Conservation (phyloP, 2,329 filamentous ascomycete species). For the Aureobasidium sp. region DNA sequence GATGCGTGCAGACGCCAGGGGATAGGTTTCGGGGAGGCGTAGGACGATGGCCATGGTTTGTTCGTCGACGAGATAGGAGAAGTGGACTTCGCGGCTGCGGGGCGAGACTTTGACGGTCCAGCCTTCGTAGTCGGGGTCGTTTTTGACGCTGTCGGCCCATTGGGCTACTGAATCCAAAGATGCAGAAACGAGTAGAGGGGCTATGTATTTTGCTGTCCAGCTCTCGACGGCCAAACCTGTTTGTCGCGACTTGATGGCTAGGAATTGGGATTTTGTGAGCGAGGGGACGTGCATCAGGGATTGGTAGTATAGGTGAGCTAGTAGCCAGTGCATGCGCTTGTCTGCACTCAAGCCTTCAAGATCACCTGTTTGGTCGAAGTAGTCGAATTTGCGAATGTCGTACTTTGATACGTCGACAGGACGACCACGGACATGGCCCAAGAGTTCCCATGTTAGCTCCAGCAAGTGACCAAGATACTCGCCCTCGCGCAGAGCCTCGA, state of each 20-base stretch:
- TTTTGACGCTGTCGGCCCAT: slow-evolving; percentile 47
- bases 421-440: slow-evolving; percentile 68
- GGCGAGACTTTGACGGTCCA: slow-evolving; percentile 63
- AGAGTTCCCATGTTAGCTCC: slow-evolving; percentile 72
- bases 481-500: slow-evolving; percentile 66
- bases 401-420: slow-evolving; percentile 64
- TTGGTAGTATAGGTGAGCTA: slow-evolving; percentile 80
- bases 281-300: slow-evolving; percentile 68
- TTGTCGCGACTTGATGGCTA: slow-evolving; percentile 68
- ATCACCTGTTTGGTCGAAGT: slow-evolving; percentile 1
- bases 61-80: slow-evolving; percentile 82
- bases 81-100: slow-evolving; percentile 66
- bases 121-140: slow-evolving; percentile 40
- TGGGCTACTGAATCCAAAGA: slow-evolving; percentile 58
- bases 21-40: slow-evolving; percentile 70
- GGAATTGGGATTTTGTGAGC: slow-evolving; percentile 76
- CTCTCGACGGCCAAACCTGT: slow-evolving; percentile 69
- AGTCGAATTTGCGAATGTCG: slow-evolving; percentile 57
- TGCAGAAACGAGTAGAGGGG: slow-evolving; percentile 58
- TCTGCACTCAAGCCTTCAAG: slow-evolving; percentile 50
- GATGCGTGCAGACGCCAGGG: slow-evolving; percentile 70
- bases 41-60: slow-evolving; percentile 76
- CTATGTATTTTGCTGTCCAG: slow-evolving; percentile 81
- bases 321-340: slow-evolving; percentile 70
- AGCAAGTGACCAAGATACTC: slow-evolving; percentile 62